Evolutionary conservation across 768 basidiomycete genomes (phyloP), one percentile per base, ranked within the genome.

Genomic region (Krasilnikovozyma curviuscula): DNA sequence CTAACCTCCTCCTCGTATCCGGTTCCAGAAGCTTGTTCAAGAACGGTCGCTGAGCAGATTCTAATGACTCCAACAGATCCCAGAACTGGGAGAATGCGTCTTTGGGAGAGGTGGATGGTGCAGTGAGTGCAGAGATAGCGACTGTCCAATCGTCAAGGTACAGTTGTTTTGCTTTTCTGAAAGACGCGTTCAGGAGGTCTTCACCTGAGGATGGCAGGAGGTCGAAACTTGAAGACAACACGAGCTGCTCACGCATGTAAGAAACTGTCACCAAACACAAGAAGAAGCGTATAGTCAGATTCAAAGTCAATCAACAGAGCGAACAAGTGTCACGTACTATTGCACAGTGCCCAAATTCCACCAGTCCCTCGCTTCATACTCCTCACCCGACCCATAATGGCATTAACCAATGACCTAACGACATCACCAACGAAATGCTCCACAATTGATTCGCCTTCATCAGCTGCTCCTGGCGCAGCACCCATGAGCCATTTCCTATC

Each of bases 401-500:
- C 31, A 18, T 19, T 24, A 6, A 52, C 23, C 19, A 52, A 25
- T 9, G 50, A 44, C 2, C 44, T 30, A 2, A 28, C 40, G 16
- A 52, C 44, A 24, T 52, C 47, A 29, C 25, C 47, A 13, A 52
- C 40, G 27, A 52, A 52, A 19, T 52, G 50, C 31, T 46, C 50
- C 21, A 52, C 12, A 2, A 52, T 29, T 16, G 29, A 30, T 25
- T 16, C 48, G 16, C 43, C 44, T 16, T 44, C 49, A 24, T 31
- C 34, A 3, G 13, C 18, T 13, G 18, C 42, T 3, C 30, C 34
- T 14, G 39, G 19, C 7, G 27, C 38, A 7, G 44, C 50, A 7
- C 50, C 50, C 50, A 52, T 52, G 13, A 52, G 31, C 50, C 50
- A 52, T 41, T 52, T 52, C 14, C 50, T 44, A 23, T 52, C 50